Base-by-base conservation (phyloP, 1,139 yeast genomes). In the Sugiyamaella novakii region DNA sequence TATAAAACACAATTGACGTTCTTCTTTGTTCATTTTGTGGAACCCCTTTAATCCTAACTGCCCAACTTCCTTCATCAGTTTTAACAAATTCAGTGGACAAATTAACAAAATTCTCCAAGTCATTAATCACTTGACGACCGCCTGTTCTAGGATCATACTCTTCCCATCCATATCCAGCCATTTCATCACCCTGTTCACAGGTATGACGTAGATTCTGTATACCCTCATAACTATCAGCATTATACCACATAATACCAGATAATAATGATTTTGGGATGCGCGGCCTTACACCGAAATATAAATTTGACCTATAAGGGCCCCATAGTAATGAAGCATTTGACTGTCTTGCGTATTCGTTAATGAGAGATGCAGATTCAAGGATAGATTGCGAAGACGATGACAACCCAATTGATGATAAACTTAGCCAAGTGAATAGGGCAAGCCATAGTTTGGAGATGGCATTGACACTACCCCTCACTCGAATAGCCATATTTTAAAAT, bases 301-400 rank as follows among this genome's bases (percentile, higher is more conserved):
- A 73, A 49, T 88, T 85, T 10, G 97, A 83, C 58, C 98, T 71
- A 68, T 91, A 92, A 0, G 98, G 95, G 0, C 96, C 98, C 98
- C 98, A 92, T 25, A 80, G 65, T 19, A 84, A 66, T 1, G 84
- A 76, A 24, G 74, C 67, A 46, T 71, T 68, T 7, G 75, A 67
- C 15, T 61, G 57, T 33, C 59, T 46, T n/a, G 65, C 55, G 48
- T 66, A 70, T 28, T 66, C 64, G 10, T 36, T 43, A 18, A 43
- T 29, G 10, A 43, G 22, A 18, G 46, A 30, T 18, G 43, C 14
- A n/a, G 35, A 39, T 2, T 27, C 14, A 5, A 27, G 24, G 14
- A 27, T 21, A 3, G 42, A 38, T n/a, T 38, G 33, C 17, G 42
- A 21, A 14, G 42, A 11, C 33, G 42, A 25, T 10, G 29, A 39